Base-by-base conservation (phyloP, 805 yeast genomes). In the Barnettozyma salicaria region DNA sequence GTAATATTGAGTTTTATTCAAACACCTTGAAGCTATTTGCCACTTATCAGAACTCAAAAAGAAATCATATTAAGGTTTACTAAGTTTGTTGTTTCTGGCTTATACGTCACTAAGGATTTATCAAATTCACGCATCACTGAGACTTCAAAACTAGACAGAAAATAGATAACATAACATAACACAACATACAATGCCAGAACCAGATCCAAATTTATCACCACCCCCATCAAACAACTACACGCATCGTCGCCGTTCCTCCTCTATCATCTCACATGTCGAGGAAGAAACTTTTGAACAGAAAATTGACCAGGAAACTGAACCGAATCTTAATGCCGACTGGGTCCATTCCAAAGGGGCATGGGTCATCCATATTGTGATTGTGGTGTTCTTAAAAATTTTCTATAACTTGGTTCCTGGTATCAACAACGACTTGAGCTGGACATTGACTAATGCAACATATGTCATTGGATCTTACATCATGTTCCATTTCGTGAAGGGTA, bases 401-500 rank as follows among this genome's bases (percentile, higher is more conserved):
- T 89, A 74, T 61, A 87, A 86, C 58, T 68, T 87, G 44, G 65
- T 90, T 28, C 90, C 95, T 2, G 78, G 82, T n/a, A 74, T 85
- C 36, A 77, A 80, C 43, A 79, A 76, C 40, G 94, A 89, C 58
- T 73, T 88, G 71, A 74, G 84, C 42, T 90, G 98, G 98, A 86
- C 97, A 2, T 62, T 92, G 48, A 90, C 97, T 6, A 92, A 90
- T 56, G 73, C 82, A 34, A 80, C 95, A 6, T 90, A 90, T 59
- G 90, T 84, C 38, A 75, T 84, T 47, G 97, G 97, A 4, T 80
- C 94, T 1, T 92, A 88, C 59, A 76, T 90, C 44, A 92, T 90
- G 97, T 92, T 90, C 59, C 98, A 90, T 60, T 81, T 85, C 58
- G 86, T 92, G 30, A 92, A 90, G 54, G 98, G 98, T 26, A 88